A percentile compares a stretch with the other conserved stretches of the same genome.
Conservation (phyloP, 192 early-diverging fungal genomes). For the Backusella sp. region DNA sequence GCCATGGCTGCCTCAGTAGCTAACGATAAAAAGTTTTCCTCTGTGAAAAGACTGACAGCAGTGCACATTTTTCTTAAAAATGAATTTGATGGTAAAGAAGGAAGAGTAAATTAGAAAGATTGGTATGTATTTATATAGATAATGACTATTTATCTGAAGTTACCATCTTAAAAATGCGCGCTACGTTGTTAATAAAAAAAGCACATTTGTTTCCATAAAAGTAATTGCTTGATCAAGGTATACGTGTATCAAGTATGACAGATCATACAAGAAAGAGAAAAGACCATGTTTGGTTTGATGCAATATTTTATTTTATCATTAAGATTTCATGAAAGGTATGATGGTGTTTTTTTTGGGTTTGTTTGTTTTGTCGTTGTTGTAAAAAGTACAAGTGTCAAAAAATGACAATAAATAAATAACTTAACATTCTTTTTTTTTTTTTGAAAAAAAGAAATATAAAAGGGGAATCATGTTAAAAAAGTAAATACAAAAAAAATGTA, state of each 20-base stretch:
- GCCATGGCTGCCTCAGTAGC: no score
- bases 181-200: no score
- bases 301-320: slow-evolving; percentile 4
- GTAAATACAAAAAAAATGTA: not conserved
- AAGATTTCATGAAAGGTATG: not conserved
- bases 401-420: slow-evolving; percentile 5
- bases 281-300: not conserved
- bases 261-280: not conserved
- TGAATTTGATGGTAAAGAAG: no score
- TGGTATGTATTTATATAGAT: no score
- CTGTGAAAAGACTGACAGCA: no score
- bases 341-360: not conserved
- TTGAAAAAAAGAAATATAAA: not conserved
- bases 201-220: no score
- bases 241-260: not conserved
- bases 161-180: no score
- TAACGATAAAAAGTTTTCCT: no score
- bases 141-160: no score
- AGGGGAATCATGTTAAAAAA: not conserved
- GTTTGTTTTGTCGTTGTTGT: not conserved
- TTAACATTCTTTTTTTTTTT: not conserved
- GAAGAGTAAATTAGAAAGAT: no score
- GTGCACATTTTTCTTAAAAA: no score
- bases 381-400: slow-evolving; percentile 1
- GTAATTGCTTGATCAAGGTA: no score